These are phyloP conservation scores for Hura crepitans DNA, from an alignment of 441 rosid species.

Conservation along the genomic window DNA sequence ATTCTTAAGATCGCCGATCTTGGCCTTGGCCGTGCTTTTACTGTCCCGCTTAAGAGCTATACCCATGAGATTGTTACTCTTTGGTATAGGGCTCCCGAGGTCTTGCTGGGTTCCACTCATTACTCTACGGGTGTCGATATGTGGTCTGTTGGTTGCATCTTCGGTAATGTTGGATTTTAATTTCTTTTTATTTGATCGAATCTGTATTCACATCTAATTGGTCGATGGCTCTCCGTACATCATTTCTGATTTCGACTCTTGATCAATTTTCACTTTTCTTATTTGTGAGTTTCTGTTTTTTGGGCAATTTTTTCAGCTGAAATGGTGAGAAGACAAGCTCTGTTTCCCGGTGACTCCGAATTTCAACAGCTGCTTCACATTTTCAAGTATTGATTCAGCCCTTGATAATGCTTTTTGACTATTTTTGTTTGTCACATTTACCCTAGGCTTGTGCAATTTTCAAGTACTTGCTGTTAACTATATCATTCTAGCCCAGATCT, in stretches of 20 bases:
- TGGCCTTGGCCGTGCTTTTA: conserved; percentile 84
- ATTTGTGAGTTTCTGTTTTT: no score
- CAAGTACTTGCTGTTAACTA: neutral
- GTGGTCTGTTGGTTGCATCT: conserved; percentile 98
- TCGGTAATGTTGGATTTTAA: conserved; percentile 35
- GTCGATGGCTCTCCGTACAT: neutral
- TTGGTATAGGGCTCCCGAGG: conserved; percentile 95
- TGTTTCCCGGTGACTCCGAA: conserved; percentile 93
- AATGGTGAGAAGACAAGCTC: conserved; percentile 81
- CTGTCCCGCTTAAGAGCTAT: conserved; percentile 85
- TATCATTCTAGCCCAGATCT: neutral
- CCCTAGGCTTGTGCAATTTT: neutral
- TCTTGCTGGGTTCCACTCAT: conserved; percentile 79
- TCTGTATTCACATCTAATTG: neutral
- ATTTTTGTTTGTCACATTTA: no score
- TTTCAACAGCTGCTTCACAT: conserved; percentile 92
- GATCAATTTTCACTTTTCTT: neutral
- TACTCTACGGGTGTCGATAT: conserved; percentile 85
- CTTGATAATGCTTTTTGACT: neutral
- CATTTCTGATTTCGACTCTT: neutral
- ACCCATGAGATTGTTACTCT: conserved; percentile 96
- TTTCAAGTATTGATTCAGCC: conserved; percentile 52
- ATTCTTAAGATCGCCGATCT: conserved; percentile 88
- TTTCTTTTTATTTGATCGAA: neutral
- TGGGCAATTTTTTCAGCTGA: conserved; percentile 44